phyloP scores from a whole-genome alignment of 305 asterid genomes.

The Salvia sclarea region DNA sequence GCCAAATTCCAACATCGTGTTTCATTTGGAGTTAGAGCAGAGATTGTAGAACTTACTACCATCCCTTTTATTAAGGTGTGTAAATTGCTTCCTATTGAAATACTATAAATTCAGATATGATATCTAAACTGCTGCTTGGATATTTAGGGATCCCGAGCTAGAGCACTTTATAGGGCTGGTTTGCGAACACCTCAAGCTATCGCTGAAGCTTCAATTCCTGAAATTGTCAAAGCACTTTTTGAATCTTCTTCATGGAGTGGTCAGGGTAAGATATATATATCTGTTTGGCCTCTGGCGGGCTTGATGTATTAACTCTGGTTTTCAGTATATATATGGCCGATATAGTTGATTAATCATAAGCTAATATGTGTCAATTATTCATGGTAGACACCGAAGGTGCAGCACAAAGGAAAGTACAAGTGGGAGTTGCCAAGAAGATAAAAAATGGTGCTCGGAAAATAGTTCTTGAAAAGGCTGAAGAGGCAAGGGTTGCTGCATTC shows the following conservation, averaged over 20 bases:
- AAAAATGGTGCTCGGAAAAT: conserved; percentile 93
- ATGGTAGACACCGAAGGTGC: conserved; percentile 45
- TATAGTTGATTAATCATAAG: not conserved
- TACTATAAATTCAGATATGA: conserved; percentile 29
- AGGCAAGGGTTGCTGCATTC: conserved; percentile 93
- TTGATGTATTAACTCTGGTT: conserved; percentile 5
- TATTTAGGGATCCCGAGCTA: conserved; percentile 94
- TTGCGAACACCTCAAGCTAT: conserved; percentile 93
- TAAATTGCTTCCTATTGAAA: conserved; percentile 30
- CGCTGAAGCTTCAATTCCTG: conserved; percentile 93
- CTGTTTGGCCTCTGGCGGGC: no score
- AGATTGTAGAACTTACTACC: conserved; percentile 93
- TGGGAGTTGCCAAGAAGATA: conserved; percentile 91
- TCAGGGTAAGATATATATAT: conserved; percentile 47
- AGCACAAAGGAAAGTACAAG: conserved; percentile 68
- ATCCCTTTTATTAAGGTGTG: conserved; percentile 92
- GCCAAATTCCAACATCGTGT: conserved; percentile 95
- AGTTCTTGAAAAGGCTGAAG: conserved; percentile 98
- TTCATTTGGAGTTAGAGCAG: conserved; percentile 98
- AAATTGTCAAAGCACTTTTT: conserved; percentile 85
- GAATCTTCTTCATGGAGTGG: conserved; percentile 86
- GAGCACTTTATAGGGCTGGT: conserved; percentile 98
- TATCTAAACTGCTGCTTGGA: conserved; percentile 26
- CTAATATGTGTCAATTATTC: conserved; percentile 35
- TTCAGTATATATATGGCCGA: conserved; percentile 20